phyloP scores from a whole-genome alignment of 2,329 filamentous ascomycete species.

The Colletotrichum tropicale region DNA sequence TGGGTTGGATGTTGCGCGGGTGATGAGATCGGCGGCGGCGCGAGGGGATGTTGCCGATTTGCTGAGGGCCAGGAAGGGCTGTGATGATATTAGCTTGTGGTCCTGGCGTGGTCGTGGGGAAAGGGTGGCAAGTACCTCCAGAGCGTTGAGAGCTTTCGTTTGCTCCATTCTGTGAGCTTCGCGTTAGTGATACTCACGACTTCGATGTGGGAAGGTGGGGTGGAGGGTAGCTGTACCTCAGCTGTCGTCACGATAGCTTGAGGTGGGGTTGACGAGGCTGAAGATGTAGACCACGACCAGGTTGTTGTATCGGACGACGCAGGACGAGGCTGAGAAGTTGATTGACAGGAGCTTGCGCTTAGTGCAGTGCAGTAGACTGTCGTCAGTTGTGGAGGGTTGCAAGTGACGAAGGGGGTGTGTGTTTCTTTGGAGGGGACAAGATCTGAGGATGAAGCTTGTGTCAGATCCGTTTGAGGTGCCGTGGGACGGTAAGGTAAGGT shows the following conservation, averaged over 20 bases:
- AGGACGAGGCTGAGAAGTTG: not conserved
- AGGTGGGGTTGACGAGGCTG: constrained; percentile 16
- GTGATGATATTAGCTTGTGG: constrained; percentile 38
- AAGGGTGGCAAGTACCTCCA: constrained; percentile 52
- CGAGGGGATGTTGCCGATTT: constrained; percentile 85
- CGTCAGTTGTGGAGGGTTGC: not conserved
- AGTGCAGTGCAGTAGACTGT: not conserved
- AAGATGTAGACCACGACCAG: not conserved
- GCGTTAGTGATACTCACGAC: not conserved
- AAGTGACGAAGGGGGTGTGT: not conserved
- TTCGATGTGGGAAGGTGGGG: not conserved
- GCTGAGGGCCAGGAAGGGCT: constrained; percentile 90
- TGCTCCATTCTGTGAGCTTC: constrained; percentile 68
- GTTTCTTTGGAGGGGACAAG: not conserved
- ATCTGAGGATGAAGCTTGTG: constrained; percentile 21
- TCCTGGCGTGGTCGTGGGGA: not conserved
- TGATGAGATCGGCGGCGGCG: constrained; percentile 84
- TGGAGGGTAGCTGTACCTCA: not conserved
- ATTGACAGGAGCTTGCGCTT: not conserved
- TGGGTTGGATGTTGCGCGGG: constrained; percentile 84
- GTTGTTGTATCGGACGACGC: not conserved
- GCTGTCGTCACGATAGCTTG: not conserved
- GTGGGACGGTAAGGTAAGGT: not conserved
- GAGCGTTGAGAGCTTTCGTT: constrained; percentile 67
- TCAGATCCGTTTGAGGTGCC: constrained; percentile 30